Base-by-base conservation (phyloP, 2,329 filamentous ascomycete species). In the Venturia carpophila region DNA sequence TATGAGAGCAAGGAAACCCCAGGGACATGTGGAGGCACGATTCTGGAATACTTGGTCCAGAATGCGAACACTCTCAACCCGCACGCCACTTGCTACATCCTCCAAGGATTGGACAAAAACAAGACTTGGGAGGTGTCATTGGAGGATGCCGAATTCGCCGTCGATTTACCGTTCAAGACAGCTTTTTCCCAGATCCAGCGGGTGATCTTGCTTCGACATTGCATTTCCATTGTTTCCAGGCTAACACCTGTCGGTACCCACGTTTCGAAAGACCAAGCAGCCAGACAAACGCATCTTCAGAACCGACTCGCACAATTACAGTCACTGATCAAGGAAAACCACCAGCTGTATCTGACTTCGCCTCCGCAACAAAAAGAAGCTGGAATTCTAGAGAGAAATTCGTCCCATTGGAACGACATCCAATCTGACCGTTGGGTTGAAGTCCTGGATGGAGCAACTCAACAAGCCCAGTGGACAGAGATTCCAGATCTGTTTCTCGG, bases 11-110 rank as follows among this genome's bases (percentile, higher is more conserved):
- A 37, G 52, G 1, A 58, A 13, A 63, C 24, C 24, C 39, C 37
- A n/a, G 39, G 11, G n/a, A 27, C 60, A 4, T 61, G 37, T 61
- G n/a, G 37, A n/a, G 60, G 42, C 11, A 63, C 45, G 15, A 63
- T 39, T 27, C 43, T 63, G 43, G 30, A 17, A 24, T 63, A 47
- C 43, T 15, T 63, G 43, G 13, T 47, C 13, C n/a, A 34, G 13
- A 39, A 39, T 24, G 24, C 19, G 13, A 55, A 47, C 43, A 55
- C 34, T 24, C 21, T 47, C n/a, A 64, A 64, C 24, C 47, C 37
- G 9, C 63, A 64, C 52, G 47, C 63, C 19, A 58, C 63, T 19
- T 47, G 37, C 34, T 64, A 56, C 24, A 55, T 64, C 37, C 24
- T 64, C 1, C 47, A 52, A 34, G 63, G 63, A 11, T 39, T 63